phyloP scores from a whole-genome alignment of 2,329 filamentous ascomycete genomes.

The Trichoderma sp. region DNA sequence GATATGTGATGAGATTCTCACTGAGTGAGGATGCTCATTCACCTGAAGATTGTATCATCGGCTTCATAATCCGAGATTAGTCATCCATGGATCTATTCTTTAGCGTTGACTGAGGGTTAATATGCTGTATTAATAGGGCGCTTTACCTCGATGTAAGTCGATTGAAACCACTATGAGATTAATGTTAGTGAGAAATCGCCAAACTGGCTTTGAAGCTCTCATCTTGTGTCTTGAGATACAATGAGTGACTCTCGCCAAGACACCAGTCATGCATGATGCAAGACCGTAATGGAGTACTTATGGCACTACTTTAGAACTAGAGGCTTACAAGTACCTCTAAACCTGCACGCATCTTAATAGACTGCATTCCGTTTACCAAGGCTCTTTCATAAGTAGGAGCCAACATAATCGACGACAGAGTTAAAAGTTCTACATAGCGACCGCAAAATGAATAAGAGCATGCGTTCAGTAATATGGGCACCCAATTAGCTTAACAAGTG shows the following conservation, averaged over 20 bases:
- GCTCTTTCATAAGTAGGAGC: background rate
- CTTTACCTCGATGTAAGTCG: background rate
- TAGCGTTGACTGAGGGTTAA: background rate
- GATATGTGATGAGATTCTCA: background rate
- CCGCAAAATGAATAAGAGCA: no score
- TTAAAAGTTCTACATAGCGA: no score
- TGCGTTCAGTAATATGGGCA: no score
- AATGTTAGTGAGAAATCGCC: background rate
- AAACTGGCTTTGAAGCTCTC: background rate
- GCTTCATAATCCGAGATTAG: conserved; percentile 1
- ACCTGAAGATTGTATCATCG: background rate
- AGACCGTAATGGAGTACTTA: background rate
- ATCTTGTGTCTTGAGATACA: background rate
- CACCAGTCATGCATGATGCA: background rate
- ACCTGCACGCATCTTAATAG: background rate
- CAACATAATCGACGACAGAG: background rate
- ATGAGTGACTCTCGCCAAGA: background rate
- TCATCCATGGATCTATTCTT: background rate
- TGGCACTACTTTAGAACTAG: background rate
- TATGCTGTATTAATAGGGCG: background rate
- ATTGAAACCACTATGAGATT: background rate
- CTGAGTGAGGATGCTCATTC: background rate
- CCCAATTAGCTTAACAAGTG: no score
- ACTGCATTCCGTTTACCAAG: background rate
- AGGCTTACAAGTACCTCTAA: background rate